Evolutionary conservation across 306 rosid species (phyloP).

Genomic region (Luffa acutangula): DNA sequence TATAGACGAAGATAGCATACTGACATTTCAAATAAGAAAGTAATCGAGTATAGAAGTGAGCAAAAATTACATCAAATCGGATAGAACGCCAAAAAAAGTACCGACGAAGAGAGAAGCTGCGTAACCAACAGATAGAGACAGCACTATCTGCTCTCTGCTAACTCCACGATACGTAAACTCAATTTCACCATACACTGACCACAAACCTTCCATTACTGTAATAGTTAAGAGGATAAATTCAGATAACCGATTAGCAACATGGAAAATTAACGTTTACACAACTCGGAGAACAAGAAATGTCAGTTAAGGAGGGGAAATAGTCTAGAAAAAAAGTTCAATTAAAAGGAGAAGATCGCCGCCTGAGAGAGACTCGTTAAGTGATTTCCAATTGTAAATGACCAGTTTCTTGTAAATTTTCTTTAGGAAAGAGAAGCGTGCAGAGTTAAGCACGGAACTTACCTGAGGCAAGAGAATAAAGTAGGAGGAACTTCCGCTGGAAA

Average conservation of each 20-base stretch:
- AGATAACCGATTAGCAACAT: slow-evolving; percentile 17
- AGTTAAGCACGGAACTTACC: slow-evolving; percentile 26
- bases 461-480: slow-evolving; percentile 65
- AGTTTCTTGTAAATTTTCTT: not conserved
- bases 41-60: not conserved
- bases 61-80: slow-evolving; percentile 64
- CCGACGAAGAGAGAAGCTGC: slow-evolving; percentile 57
- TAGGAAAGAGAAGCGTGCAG: not conserved
- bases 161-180: slow-evolving; percentile 57
- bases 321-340: not conserved
- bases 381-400: not conserved
- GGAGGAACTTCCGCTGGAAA: slow-evolving; percentile 62
- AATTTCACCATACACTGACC: slow-evolving; percentile 70
- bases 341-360: not conserved
- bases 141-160: slow-evolving; percentile 45
- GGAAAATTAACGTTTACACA: not conserved
- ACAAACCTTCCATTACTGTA: slow-evolving; percentile 72
- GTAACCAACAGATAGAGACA: slow-evolving; percentile 53
- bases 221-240: slow-evolving; percentile 10
- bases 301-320: not conserved
- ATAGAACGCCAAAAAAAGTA: slow-evolving; percentile 58
- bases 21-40: not conserved
- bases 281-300: slow-evolving; percentile 7
- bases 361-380: not conserved
- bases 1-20: not conserved